These are phyloP conservation scores for Fusarium longipes DNA, from an alignment of 2,329 filamentous ascomycete species.

Conservation along the genomic window DNA sequence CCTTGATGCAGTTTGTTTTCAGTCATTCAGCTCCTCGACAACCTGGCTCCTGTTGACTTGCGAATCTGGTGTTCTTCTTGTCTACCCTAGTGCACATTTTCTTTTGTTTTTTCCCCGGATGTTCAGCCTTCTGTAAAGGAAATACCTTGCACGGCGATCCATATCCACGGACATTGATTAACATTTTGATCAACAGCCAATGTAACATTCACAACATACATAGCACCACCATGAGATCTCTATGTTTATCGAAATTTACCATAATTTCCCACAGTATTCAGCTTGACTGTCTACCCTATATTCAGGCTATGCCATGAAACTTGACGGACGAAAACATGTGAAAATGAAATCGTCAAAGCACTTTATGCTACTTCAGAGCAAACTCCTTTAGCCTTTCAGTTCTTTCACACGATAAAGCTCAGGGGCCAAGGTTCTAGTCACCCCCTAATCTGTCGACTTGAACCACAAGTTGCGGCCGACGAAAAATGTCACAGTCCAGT, in stretches of 20 bases:
- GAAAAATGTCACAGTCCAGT: constrained; percentile 18
- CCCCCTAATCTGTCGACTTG: constrained; percentile 17
- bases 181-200: constrained; percentile 17
- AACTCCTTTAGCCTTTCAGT: too few relatives aligned
- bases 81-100: constrained; percentile 25
- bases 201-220: too few relatives aligned
- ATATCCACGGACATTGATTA: neutral
- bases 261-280: neutral
- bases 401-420: too few relatives aligned
- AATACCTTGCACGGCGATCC: constrained; percentile 16
- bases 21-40: constrained; percentile 18
- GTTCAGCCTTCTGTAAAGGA: constrained; percentile 30
- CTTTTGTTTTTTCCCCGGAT: constrained; percentile 14
- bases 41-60: constrained; percentile 23
- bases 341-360: too few relatives aligned
- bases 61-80: constrained; percentile 14
- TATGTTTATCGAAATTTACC: neutral
- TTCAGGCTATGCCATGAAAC: too few relatives aligned
- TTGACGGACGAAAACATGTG: too few relatives aligned
- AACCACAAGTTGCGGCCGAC: constrained; percentile 16
- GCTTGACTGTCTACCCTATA: constrained; percentile 15
- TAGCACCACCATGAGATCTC: neutral
- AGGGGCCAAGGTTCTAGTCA: too few relatives aligned
- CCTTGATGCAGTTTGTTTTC: constrained; percentile 19
- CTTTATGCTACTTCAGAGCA: too few relatives aligned